phyloP scores from a whole-genome alignment of 441 rosid genomes.

The Populus hybrid region DNA sequence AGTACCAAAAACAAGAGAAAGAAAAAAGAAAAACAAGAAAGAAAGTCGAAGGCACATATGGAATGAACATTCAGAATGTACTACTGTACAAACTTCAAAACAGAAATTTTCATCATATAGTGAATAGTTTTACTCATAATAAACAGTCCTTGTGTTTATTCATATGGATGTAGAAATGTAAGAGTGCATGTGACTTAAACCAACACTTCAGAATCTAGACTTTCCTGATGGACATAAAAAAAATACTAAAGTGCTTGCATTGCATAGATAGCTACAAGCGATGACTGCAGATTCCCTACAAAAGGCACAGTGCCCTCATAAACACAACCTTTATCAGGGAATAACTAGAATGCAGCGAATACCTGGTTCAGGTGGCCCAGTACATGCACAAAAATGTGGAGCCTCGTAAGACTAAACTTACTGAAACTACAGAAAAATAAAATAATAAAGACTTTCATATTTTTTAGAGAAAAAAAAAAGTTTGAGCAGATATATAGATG shows the following conservation, averaged over 20 bases:
- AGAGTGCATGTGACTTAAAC: not conserved
- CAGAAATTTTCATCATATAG: not conserved
- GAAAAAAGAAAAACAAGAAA: not conserved
- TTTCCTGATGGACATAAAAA: too few relatives aligned
- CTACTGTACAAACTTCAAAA: not conserved
- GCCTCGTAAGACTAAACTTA: not conserved
- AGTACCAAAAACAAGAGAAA: not conserved
- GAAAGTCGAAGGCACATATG: not conserved
- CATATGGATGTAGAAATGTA: not conserved
- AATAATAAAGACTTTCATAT: not conserved
- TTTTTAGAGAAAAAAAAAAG: too few relatives aligned
- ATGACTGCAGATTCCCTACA: not conserved
- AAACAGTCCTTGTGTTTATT: not conserved
- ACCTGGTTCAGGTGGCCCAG: not conserved
- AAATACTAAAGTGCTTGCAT: not conserved
- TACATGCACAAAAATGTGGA: not conserved
- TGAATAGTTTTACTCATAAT: not conserved
- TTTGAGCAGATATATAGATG: not conserved
- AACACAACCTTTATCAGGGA: not conserved
- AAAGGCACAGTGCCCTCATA: not conserved
- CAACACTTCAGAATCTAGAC: not conserved
- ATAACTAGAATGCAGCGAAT: not conserved
- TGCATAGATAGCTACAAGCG: not conserved
- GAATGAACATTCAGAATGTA: slow-evolving; percentile 1
- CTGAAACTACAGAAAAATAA: not conserved